These are phyloP conservation scores for Pyrenophora tritici-repentis DNA, from an alignment of 2,329 filamentous ascomycete genomes.

Conservation along the genomic window DNA sequence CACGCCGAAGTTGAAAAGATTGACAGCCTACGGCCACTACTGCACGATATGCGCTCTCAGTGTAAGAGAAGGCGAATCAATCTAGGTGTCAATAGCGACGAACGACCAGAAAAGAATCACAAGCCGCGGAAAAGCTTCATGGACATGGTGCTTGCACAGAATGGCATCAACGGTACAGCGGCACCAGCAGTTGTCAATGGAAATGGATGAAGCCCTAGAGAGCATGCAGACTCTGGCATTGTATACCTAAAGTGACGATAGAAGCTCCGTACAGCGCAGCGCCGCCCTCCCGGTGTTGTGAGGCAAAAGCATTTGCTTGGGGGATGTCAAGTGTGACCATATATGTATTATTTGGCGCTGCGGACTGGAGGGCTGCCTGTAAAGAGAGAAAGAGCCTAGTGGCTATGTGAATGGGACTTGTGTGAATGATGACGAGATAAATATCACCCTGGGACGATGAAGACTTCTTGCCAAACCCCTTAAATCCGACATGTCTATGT, in stretches of 20 bases:
- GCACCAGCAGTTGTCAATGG: conserved; percentile 26
- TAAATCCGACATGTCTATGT: too few species aligned
- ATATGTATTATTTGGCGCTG: not conserved
- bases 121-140: conserved; percentile 46
- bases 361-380: not conserved
- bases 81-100: conserved; percentile 25
- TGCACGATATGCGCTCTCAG: conserved; percentile 36
- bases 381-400: too few species aligned
- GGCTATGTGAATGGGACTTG: not conserved
- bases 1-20: conserved; percentile 38
- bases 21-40: conserved; percentile 33
- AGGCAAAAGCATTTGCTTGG: too few species aligned
- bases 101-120: conserved; percentile 32
- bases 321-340: not conserved
- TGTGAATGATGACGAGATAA: not conserved
- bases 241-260: conserved; percentile 11
- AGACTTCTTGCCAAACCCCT: too few species aligned
- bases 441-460: too few species aligned
- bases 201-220: conserved; percentile 26
- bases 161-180: conserved; percentile 28
- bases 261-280: not conserved
- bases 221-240: conserved; percentile 2
- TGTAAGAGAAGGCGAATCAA: conserved; percentile 35
- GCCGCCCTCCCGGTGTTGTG: not conserved
- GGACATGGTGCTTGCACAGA: conserved; percentile 39